Evolutionary conservation across 352 stramenopile species (phyloP).

Genomic region (Phytopythium vexans): DNA sequence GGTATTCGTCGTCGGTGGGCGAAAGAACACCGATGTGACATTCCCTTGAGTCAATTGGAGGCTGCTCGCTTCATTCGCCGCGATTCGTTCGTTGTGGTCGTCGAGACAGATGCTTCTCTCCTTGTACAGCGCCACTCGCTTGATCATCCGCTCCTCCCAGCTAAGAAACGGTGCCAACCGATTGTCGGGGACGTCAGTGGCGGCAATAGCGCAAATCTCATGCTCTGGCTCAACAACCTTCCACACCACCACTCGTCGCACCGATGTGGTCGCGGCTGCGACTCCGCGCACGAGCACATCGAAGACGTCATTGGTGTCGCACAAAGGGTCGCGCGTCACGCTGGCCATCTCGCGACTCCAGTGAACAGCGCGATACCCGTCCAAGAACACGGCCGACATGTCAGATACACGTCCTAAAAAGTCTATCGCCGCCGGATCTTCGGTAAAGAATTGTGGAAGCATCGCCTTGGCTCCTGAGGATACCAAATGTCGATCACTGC

Average conservation of each 20-base stretch:
- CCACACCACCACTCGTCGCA: slow-evolving; percentile 56
- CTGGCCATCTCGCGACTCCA: slow-evolving; percentile 48
- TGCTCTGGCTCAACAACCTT: slow-evolving; percentile 28
- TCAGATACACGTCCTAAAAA: slow-evolving; percentile 46
- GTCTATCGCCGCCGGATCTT: slow-evolving; percentile 48
- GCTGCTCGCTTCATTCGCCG: background rate
- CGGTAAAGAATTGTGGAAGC: slow-evolving; percentile 30
- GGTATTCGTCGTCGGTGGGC: background rate
- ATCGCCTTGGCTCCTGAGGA: slow-evolving; percentile 3
- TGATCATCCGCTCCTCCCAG: slow-evolving; percentile 56
- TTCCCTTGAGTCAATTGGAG: slow-evolving; percentile 30
- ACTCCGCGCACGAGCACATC: slow-evolving; percentile 30
- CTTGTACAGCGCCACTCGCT: slow-evolving; percentile 56
- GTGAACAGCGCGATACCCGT: slow-evolving; percentile 44
- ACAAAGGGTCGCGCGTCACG: slow-evolving; percentile 29
- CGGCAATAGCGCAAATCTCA: slow-evolving; percentile 48
- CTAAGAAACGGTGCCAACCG: slow-evolving; percentile 54
- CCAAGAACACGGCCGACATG: slow-evolving; percentile 36
- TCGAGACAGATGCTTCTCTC: slow-evolving; percentile 16
- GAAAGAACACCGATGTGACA: slow-evolving; percentile 17
- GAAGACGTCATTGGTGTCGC: slow-evolving; percentile 56
- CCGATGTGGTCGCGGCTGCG: slow-evolving; percentile 18
- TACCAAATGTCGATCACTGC: slow-evolving; percentile 39
- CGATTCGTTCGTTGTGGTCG: background rate
- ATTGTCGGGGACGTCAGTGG: slow-evolving; percentile 55